Base-by-base conservation (phyloP, 129 eudicot genomes). In the Saussurea involucrata region DNA sequence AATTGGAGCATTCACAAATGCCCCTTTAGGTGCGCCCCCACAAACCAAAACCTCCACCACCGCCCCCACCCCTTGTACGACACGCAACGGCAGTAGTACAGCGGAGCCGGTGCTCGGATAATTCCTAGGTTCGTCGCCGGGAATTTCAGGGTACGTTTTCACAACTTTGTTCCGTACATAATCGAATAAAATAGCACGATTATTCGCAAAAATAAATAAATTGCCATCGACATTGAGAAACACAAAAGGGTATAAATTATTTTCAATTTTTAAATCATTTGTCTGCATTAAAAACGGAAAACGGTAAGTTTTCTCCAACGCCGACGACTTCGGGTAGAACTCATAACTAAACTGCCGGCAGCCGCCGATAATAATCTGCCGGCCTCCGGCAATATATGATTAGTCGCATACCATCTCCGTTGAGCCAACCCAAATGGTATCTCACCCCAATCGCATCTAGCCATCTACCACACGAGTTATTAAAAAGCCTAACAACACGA, bases 381-480 rank as follows among this genome's bases (percentile, higher is more conserved):
- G 71, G 4, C 98, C 92, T 87, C 97, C 0, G 97, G 96, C 64
- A 91, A 66, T 12, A 87, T 60, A 13, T 93, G 97, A 70, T 91
- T 85, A 12, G 93, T 85, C 6, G 97, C 89, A 55, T 93, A 93
- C 98, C 98, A 93, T 53, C 98, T 79, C 4, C 86, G 58, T 20
- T 49, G 74, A 21, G 68, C 7, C 27, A 93, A 76, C 7, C 80
- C 88, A 0, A 15, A 12, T 0, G 31, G 36, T 4, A 73, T 74
- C 81, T 93, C 98, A 17, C 53, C 53, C 98, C 98, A 93, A 24
- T 93, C 98, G n/a, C 98, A n/a, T n/a, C n/a, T n/a, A n/a, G n/a
- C n/a, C n/a, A n/a, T n/a, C n/a, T 63, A 40, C 21, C 24, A 76
- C 95, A 86, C 0, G 95, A 88, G 2, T 17, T 64, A 8, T 73